Evolutionary conservation across 2,329 filamentous ascomycete species (phyloP).

Genomic region (Podosphaera aphanis): DNA sequence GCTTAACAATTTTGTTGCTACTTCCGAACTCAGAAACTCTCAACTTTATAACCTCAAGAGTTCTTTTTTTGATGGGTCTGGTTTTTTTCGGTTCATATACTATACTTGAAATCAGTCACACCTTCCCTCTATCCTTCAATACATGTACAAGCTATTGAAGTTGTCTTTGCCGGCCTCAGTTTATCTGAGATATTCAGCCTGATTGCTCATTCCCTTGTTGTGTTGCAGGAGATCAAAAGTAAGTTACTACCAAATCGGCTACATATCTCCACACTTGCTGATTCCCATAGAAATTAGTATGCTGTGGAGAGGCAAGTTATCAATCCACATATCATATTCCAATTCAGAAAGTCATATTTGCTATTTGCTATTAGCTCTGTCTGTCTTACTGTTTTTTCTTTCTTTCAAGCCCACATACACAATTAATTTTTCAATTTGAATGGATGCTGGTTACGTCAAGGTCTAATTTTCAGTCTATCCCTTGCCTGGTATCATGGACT

Average conservation of each 20-base stretch:
- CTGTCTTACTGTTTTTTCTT: background rate
- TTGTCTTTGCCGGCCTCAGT: conserved; percentile 6
- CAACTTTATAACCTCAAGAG: background rate
- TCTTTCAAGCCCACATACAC: background rate
- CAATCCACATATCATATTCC: background rate
- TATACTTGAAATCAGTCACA: background rate
- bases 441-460: background rate
- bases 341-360: background rate
- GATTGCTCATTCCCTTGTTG: conserved; percentile 11
- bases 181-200: conserved; percentile 7
- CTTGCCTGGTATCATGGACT: no score
- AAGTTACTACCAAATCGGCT: conserved; percentile 2
- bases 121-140: background rate
- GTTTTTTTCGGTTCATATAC: background rate
- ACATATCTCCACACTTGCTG: background rate
- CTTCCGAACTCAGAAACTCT: background rate
- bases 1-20: background rate
- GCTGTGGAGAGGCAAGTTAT: conserved; percentile 1
- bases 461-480: background rate
- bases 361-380: background rate
- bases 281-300: background rate
- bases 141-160: conserved; percentile 1
- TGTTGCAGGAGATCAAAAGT: background rate
- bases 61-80: background rate
- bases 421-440: background rate